Evolutionary conservation across 2,329 filamentous ascomycete genomes (phyloP), one percentile per base, ranked within the genome.

Genomic region (Colletotrichum sp.): DNA sequence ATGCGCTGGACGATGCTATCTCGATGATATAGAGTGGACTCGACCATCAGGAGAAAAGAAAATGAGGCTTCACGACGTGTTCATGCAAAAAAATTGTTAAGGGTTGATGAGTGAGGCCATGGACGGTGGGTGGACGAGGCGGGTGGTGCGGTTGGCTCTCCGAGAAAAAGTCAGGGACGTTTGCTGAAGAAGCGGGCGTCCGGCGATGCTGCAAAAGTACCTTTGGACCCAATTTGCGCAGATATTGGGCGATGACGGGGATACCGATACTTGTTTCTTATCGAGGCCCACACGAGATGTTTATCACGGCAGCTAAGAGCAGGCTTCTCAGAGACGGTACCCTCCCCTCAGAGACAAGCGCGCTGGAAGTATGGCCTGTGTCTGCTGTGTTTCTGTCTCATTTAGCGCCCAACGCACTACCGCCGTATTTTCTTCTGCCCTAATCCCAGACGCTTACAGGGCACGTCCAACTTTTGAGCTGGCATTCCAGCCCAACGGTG

Each of bases 1-100:
- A 28, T 48, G 9, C 22, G 34, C 16, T 39, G 13, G 32, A n/a
- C 48, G 62, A 63, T 39, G 57, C 52, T 30, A 55, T 60, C 30
- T 34, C 34, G 36, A 60, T 52, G 22, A 55, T 18, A 18, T 15
- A 16, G 44, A 48, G 55, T 36, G 18, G 69, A 30, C 36, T 63
- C 55, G 63, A 15, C 63, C 18, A 18, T 28, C 32, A 39, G 26
- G 32, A 22, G 30, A 26, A 62, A 55, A 57, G 36, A 71, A 75
- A 69, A 76, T 76, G 74, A 76, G 64, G 64, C 70, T 74, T 64
- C 30, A 10, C n/a, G 57, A n/a, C 30, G 36, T 26, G 59, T 75
- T 57, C 67, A 75, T 75, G 73, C 69, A 28, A 68, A 66, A 66
- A 34, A 34, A 18, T 24, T 62, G 32, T 26, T 15, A 16, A 52